Percentiles rank a stretch among this genome's conserved stretches.
phyloP scores from a whole-genome alignment of 495 filamentous ascomycete species.

The Pseudevernia furfuracea region DNA sequence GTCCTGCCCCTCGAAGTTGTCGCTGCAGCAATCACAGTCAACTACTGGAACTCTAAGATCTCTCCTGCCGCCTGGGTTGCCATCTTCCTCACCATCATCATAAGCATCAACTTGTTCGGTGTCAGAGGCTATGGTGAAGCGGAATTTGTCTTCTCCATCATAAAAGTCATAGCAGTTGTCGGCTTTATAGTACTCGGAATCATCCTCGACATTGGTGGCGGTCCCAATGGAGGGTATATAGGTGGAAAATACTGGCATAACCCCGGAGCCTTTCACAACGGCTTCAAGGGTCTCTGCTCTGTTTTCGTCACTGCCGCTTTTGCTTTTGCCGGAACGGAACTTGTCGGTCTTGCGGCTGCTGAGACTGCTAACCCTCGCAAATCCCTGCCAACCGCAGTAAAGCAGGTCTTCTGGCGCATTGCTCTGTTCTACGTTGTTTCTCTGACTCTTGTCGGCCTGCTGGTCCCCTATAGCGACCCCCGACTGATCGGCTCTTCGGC shows the following conservation, averaged over 20 bases:
- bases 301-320: slow-evolving; percentile 93
- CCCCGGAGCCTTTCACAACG: slow-evolving; percentile 83
- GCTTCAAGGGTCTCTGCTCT: slow-evolving; percentile 90
- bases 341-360: slow-evolving; percentile 59
- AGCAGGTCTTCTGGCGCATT: slow-evolving; percentile 40
- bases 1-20: slow-evolving; percentile 86
- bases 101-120: slow-evolving; percentile 77
- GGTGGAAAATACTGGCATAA: slow-evolving; percentile 75
- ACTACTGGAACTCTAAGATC: slow-evolving; percentile 66
- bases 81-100: slow-evolving; percentile 67
- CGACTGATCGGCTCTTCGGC: slow-evolving; percentile 50
- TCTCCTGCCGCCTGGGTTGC: slow-evolving; percentile 77
- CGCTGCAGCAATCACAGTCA: slow-evolving; percentile 78
- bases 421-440: slow-evolving; percentile 41
- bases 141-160: slow-evolving; percentile 76
- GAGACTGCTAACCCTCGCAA: slow-evolving; percentile 40
- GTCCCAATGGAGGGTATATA: slow-evolving; percentile 66
- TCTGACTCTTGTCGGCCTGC: slow-evolving; percentile 52
- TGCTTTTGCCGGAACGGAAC: slow-evolving; percentile 84
- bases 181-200: slow-evolving; percentile 82
- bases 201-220: slow-evolving; percentile 72
- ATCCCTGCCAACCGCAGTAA: slow-evolving; percentile 38
- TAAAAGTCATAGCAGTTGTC: slow-evolving; percentile 82
- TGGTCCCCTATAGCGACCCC: slow-evolving; percentile 58
- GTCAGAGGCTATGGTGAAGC: slow-evolving; percentile 86